A percentile compares a stretch with the other conserved stretches of the same genome.
phyloP scores from a whole-genome alignment of 495 filamentous ascomycete species.

The Penicillium soppii region DNA sequence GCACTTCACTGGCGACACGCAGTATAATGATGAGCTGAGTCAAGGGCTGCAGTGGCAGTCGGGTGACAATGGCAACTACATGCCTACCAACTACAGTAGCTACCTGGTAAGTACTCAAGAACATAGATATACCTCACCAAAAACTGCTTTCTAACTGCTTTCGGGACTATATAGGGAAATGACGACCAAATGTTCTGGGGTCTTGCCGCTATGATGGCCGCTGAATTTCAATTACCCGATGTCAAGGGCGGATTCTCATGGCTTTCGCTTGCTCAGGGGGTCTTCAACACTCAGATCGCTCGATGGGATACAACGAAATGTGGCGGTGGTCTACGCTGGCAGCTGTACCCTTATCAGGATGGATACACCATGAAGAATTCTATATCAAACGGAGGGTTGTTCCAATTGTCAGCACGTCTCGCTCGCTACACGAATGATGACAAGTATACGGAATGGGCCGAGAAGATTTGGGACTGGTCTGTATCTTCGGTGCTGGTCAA shows the following conservation, averaged over 20 bases:
- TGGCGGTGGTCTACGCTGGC: slow-evolving; percentile 56
- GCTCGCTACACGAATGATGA: slow-evolving; percentile 63
- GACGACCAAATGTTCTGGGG: slow-evolving; percentile 60
- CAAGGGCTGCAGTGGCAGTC: slow-evolving; percentile 49
- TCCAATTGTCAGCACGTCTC: slow-evolving; percentile 68
- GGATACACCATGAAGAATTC: slow-evolving; percentile 67
- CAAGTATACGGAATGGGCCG: slow-evolving; percentile 65
- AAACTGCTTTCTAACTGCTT: not conserved
- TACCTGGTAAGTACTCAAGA: slow-evolving; percentile 25
- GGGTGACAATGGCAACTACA: slow-evolving; percentile 46
- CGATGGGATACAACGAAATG: slow-evolving; percentile 52
- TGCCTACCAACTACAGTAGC: slow-evolving; percentile 39
- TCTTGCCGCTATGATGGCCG: slow-evolving; percentile 55
- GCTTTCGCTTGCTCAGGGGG: slow-evolving; percentile 73
- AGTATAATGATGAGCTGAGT: slow-evolving; percentile 48
- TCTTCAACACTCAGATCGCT: slow-evolving; percentile 65
- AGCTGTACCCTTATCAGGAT: slow-evolving; percentile 49
- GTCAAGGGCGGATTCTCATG: slow-evolving; percentile 56
- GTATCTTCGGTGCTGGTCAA: slow-evolving; percentile 46
- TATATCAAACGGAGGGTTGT: slow-evolving; percentile 68
- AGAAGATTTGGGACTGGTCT: slow-evolving; percentile 66
- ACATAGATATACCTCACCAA: not conserved
- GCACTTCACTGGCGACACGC: slow-evolving; percentile 54
- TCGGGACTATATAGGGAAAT: slow-evolving; percentile 40
- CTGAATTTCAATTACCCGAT: slow-evolving; percentile 50